These are phyloP conservation scores for Curvularia eragrostidis DNA, from an alignment of 2,329 filamentous ascomycete genomes.

Conservation along the genomic window DNA sequence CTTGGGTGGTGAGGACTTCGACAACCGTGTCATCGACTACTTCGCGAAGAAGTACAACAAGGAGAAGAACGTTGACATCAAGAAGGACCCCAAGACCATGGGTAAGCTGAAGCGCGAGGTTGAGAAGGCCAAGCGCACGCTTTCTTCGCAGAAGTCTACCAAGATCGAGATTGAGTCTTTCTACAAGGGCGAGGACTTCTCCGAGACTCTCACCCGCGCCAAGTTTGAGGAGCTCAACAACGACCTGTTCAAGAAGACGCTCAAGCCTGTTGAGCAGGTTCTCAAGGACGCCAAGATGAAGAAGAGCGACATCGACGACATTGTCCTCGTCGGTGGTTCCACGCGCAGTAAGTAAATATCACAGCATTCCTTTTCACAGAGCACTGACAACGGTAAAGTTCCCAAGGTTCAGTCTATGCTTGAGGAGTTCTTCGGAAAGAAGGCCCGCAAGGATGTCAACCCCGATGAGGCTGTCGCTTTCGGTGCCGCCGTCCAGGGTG, in stretches of 20 bases:
- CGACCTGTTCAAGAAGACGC: conserved; percentile 98
- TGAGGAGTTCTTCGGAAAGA: conserved; percentile 98
- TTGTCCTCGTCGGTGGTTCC: conserved; percentile 96
- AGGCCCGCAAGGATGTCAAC: conserved; percentile 99
- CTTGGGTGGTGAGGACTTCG: conserved; percentile 98
- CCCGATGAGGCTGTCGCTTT: conserved; percentile 98
- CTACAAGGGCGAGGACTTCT: conserved; percentile 97
- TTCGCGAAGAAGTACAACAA: conserved; percentile 99
- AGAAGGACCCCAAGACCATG: conserved; percentile 96
- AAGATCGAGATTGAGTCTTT: conserved; percentile 97
- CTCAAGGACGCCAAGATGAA: conserved; percentile 97
- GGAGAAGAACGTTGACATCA: conserved; percentile 91
- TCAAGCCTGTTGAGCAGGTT: conserved; percentile 98
- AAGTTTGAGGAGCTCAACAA: conserved; percentile 99
- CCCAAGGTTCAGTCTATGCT: conserved; percentile 95
- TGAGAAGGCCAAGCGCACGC: conserved; percentile 98
- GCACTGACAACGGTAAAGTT: too few species aligned
- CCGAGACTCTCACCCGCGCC: conserved; percentile 95
- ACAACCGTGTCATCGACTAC: conserved; percentile 95
- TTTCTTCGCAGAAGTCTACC: conserved; percentile 89
- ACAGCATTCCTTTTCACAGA: too few species aligned
- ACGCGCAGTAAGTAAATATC: too few species aligned
- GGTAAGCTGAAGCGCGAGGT: conserved; percentile 99
- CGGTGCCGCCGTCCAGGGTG: conserved; percentile 95
- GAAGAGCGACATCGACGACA: conserved; percentile 94